Conservation (phyloP, 148 eudicot genomes). For the Rhododendron ovatum region DNA sequence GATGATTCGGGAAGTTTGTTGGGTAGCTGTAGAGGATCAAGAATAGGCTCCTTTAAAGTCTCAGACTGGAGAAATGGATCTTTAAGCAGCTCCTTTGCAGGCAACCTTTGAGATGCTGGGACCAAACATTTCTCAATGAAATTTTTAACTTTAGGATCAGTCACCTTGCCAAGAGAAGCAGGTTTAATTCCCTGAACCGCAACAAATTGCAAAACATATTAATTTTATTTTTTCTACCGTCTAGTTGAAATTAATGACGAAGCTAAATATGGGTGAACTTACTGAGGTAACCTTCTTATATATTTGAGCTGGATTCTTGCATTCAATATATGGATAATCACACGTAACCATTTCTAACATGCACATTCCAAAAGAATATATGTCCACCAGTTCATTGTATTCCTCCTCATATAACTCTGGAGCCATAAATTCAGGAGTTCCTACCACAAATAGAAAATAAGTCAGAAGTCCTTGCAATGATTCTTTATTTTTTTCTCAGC, state of each 20-base stretch:
- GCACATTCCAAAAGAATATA: conserved; percentile 96
- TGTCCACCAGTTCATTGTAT: conserved; percentile 78
- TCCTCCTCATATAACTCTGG: conserved; percentile 93
- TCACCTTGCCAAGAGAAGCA: conserved; percentile 63
- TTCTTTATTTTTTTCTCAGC: not conserved
- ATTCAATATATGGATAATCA: conserved; percentile 84
- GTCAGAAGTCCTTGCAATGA: conserved; percentile 7
- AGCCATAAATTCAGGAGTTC: conserved; percentile 96
- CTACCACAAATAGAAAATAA: conserved; percentile 21
- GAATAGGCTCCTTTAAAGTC: conserved; percentile 26
- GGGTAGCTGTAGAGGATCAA: conserved; percentile 30
- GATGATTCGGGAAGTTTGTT: conserved; percentile 22
- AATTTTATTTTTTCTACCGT: not conserved
- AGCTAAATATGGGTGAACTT: conserved; percentile 26
- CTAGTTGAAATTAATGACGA: not conserved
- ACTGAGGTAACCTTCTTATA: conserved; percentile 73
- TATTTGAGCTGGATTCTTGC: conserved; percentile 87
- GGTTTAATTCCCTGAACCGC: conserved; percentile 73
- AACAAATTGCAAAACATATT: not conserved
- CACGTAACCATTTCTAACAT: conserved; percentile 80
- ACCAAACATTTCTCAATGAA: conserved; percentile 78
- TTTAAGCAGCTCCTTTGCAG: conserved; percentile 68
- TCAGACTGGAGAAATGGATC: conserved; percentile 54
- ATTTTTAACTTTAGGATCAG: conserved; percentile 50
- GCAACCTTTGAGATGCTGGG: conserved; percentile 55